Conservation (phyloP, 1,139 yeast genomes). For the Zygosaccharomyces sapae region DNA sequence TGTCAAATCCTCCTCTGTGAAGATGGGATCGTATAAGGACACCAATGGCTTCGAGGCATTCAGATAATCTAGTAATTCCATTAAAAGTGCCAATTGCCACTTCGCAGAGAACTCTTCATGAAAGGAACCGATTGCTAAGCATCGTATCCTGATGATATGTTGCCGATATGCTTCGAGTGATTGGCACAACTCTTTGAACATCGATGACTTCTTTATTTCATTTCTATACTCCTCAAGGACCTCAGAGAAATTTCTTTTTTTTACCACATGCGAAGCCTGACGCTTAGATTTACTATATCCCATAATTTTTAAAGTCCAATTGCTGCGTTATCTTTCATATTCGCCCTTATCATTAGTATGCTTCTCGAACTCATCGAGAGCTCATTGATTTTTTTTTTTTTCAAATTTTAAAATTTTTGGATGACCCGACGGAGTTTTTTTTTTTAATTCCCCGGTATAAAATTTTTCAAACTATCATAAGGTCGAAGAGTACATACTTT, state of each 20-base stretch:
- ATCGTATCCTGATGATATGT: constrained; percentile 43
- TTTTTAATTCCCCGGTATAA: constrained; percentile 6
- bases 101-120: constrained; percentile 52
- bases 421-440: background rate
- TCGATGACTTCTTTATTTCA: constrained; percentile 28
- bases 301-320: background rate
- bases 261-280: background rate
- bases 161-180: constrained; percentile 14
- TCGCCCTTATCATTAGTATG: background rate
- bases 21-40: constrained; percentile 63
- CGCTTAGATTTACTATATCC: constrained; percentile 2
- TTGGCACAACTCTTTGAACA: constrained; percentile 29
- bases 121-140: constrained; percentile 73
- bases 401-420: constrained; percentile 6
- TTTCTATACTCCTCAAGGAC: constrained; percentile 13
- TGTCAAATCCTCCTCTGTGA: constrained; percentile 43
- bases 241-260: constrained; percentile 6
- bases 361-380: background rate
- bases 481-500: background rate
- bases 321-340: background rate
- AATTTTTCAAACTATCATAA: constrained; percentile 7
- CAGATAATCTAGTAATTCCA: constrained; percentile 36
- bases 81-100: constrained; percentile 59
- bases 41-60: constrained; percentile 30
- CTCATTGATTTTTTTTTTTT: constrained; percentile 3